phyloP scores from a whole-genome alignment of 192 early-diverging fungal genomes.

The Coemansia sp. region DNA sequence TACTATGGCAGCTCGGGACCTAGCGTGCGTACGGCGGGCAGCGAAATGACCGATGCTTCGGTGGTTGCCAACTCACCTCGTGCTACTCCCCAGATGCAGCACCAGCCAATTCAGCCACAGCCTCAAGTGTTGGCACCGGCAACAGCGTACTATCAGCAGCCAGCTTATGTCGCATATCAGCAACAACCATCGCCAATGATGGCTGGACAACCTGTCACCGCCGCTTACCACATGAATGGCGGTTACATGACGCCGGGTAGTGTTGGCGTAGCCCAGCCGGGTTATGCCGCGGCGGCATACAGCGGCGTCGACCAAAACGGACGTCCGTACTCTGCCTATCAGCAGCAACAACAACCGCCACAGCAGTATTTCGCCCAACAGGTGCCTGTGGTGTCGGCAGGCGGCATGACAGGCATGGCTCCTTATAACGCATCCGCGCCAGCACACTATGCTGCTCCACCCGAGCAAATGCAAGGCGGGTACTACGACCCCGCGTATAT shows the following conservation, averaged over 20 bases:
- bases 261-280: conserved; percentile 10
- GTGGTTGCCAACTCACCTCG: neutral
- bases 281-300: conserved; percentile 13
- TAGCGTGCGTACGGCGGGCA: conserved; percentile 6
- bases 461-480: conserved; percentile 24
- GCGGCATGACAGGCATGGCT: conserved; percentile 5
- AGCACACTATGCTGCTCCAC: neutral
- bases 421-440: neutral
- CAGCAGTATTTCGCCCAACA: conserved; percentile 10
- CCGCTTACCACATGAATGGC: conserved; percentile 1
- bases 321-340: conserved; percentile 24
- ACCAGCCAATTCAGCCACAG: neutral
- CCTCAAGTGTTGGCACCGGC: neutral
- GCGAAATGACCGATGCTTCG: neutral
- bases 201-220: neutral
- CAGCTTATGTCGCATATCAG: conserved; percentile 2
- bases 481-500: conserved; percentile 29
- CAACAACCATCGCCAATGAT: conserved; percentile 7
- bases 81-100: conserved; percentile 2
- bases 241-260: conserved; percentile 3
- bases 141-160: conserved; percentile 5
- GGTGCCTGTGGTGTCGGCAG: neutral
- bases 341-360: conserved; percentile 9
- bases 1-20: conserved; percentile 7
- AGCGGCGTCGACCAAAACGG: conserved; percentile 26